These are phyloP conservation scores for Oryza meridionalis DNA, from an alignment of 176 grass and related monocot genomes.

Conservation along the genomic window DNA sequence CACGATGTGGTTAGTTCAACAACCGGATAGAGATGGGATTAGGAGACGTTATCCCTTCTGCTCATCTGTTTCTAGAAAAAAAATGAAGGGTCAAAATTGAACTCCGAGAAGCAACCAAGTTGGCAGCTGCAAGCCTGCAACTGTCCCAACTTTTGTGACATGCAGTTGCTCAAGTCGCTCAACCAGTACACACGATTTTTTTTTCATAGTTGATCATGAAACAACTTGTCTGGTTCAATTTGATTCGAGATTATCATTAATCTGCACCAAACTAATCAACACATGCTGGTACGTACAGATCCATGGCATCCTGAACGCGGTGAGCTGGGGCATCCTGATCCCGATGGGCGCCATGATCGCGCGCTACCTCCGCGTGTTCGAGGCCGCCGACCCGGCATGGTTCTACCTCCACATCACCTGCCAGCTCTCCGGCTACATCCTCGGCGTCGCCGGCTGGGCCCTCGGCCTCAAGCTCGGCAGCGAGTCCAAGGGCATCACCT, in stretches of 20 bases:
- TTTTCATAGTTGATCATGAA: not conserved
- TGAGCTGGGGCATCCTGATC: constrained; percentile 84
- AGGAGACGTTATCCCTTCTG: not conserved
- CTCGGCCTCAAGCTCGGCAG: constrained; percentile 93
- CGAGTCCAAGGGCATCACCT: constrained; percentile 68
- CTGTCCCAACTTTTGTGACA: not conserved
- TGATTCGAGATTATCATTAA: no score
- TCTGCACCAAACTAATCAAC: not conserved
- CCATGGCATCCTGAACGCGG: constrained; percentile 76
- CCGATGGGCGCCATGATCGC: constrained; percentile 85
- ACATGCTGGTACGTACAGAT: constrained; percentile 46
- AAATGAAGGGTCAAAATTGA: constrained; percentile 25
- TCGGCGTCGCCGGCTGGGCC: constrained; percentile 87
- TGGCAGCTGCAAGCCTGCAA: not conserved
- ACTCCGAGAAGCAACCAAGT: constrained; percentile 32
- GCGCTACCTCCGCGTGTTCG: constrained; percentile 78
- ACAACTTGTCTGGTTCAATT: not conserved
- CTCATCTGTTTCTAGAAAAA: not conserved
- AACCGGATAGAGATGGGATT: constrained; percentile 1
- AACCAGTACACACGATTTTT: no score
- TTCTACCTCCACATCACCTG: constrained; percentile 88
- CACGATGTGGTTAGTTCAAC: constrained; percentile 24
- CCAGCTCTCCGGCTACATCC: constrained; percentile 78
- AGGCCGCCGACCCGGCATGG: constrained; percentile 82
- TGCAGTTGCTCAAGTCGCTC: not conserved